phyloP scores from a whole-genome alignment of 371 early-diverging fungal species.

The Rhizopus microsporus region DNA sequence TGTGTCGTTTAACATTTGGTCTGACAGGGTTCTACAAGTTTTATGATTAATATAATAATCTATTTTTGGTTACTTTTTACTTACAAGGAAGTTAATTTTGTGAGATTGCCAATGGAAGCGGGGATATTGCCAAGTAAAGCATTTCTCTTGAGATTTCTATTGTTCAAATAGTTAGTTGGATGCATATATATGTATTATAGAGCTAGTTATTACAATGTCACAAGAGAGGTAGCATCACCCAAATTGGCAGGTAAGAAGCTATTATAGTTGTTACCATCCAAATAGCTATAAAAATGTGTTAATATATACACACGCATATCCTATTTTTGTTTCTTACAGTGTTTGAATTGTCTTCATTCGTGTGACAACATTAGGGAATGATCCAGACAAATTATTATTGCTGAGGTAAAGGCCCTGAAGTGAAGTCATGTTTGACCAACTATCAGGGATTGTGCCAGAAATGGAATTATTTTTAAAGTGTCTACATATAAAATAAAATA shows the following conservation, averaged over 20 bases:
- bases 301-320: not conserved
- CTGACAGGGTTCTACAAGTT: conserved; percentile 26
- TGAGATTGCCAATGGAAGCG: conserved; percentile 33
- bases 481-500: conserved; percentile 17
- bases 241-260: conserved; percentile 31
- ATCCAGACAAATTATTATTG: conserved; percentile 43
- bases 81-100: conserved; percentile 39
- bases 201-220: conserved; percentile 30
- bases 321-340: conserved; percentile 21
- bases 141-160: conserved; percentile 41
- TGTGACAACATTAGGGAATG: conserved; percentile 30
- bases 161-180: not conserved
- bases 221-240: conserved; percentile 22
- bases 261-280: conserved; percentile 38
- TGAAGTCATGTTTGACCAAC: conserved; percentile 28
- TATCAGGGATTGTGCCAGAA: conserved; percentile 39
- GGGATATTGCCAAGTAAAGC: conserved; percentile 41
- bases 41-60: not conserved
- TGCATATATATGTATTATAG: not conserved
- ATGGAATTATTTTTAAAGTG: conserved; percentile 50
- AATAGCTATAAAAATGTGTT: conserved; percentile 10
- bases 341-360: conserved; percentile 18
- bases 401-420: conserved; percentile 33
- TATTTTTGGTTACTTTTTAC: conserved; percentile 2
- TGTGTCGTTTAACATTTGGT: conserved; percentile 42